Evolutionary conservation across 2,329 filamentous ascomycete genomes (phyloP), one percentile per base, ranked within the genome.

Genomic region (Microdochium paspali): DNA sequence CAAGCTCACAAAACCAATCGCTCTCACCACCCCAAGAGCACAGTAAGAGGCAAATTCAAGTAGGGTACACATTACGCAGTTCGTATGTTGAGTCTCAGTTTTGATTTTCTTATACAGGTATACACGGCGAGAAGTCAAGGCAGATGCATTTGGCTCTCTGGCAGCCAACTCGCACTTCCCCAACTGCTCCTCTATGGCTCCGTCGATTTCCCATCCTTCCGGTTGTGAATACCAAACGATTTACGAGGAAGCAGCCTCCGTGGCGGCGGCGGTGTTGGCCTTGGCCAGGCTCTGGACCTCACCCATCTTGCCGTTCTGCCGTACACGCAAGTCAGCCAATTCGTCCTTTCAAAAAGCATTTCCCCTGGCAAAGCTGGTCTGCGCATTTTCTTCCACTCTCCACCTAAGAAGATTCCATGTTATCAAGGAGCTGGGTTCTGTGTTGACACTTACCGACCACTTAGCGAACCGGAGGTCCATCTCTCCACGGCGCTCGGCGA

Each of bases 291-390:
- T 81, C 80, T 87, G 87, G 64, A 75, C 58, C 44, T 97, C 91
- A 67, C 89, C 86, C 76, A 94, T 88, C 82, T 95, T 96, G 77
- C 93, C 93, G 74, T 90, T 89, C 93, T 97, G 70, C 68, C 23
- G 51, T 61, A 64, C 60, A 62, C 64, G 56, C 44, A 57, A 28
- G 13, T 20, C 35, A 20, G 35, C 18, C 35, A 40, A 21, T 7
- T 21, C 12, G 6, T 5, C 35, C 12, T 40, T 21, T 21, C 62
- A 54, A n/a, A n/a, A n/a, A n/a, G n/a, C 55, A 63, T 61, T 61
- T 49, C 55, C 47, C 49, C 48, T 30, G 7, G 45, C 45, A 54
- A 45, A 57, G 68, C 58, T 69, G 66, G 54, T 55, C 53, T 50
- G 45, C 24, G 24, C 45, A 53, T 54, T 47, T 53, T 48, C 46